Percentiles rank a stretch among this genome's conserved stretches.
These are phyloP conservation scores for Fusarium haematococcum DNA, from an alignment of 2,329 filamentous ascomycete genomes.

Conservation along the genomic window DNA sequence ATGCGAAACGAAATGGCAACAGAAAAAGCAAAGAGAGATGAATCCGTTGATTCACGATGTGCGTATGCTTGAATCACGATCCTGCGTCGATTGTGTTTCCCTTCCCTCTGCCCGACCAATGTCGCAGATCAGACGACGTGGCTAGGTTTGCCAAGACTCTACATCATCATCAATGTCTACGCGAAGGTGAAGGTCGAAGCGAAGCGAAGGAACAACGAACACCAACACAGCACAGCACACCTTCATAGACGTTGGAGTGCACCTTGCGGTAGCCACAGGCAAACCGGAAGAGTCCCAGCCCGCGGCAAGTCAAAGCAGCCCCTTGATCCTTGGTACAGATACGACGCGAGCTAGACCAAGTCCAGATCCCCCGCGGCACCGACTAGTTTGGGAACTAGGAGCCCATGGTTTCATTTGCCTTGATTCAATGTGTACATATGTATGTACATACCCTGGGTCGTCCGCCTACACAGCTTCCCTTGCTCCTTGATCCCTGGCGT, in stretches of 20 bases:
- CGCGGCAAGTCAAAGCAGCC: conserved; percentile 13
- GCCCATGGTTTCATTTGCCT: conserved; percentile 1
- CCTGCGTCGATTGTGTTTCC: conserved; percentile 6
- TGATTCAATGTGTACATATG: background rate
- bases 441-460: conserved; percentile 5
- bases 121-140: conserved; percentile 12
- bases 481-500: background rate
- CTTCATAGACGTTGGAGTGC: background rate
- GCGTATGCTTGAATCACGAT: conserved; percentile 9
- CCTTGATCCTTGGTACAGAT: conserved; percentile 3
- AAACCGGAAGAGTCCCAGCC: conserved; percentile 6
- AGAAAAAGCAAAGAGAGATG: conserved; percentile 1
- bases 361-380: conserved; percentile 33
- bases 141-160: conserved; percentile 2
- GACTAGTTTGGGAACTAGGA: conserved; percentile 27
- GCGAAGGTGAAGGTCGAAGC: background rate
- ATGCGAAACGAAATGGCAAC: background rate
- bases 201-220: background rate
- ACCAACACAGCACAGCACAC: background rate
- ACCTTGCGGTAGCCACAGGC: background rate
- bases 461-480: background rate
- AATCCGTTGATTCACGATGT: background rate
- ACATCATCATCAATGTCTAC: background rate
- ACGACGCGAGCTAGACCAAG: conserved; percentile 22
- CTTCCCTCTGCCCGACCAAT: background rate